Percentiles rank a stretch among this genome's conserved stretches.
Conservation (phyloP, 192 early-diverging fungal genomes). For the Rhizoclosmatium globosum region DNA sequence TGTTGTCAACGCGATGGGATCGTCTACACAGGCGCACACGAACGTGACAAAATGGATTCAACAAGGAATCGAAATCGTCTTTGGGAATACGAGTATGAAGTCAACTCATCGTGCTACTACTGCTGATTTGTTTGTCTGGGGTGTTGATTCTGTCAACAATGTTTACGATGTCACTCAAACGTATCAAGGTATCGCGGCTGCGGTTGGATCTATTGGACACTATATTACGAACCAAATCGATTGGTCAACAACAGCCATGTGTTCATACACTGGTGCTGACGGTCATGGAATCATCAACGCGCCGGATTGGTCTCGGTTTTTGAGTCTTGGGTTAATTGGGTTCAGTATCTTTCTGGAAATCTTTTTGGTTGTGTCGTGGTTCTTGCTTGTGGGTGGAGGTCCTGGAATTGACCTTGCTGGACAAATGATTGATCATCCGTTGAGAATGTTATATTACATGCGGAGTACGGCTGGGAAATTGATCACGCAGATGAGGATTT, state of each 20-base stretch:
- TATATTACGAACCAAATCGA: slow-evolving; percentile 12
- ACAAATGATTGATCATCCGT: slow-evolving; percentile 7
- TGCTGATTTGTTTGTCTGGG: slow-evolving; percentile 14
- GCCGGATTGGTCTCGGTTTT: not conserved
- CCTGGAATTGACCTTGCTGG: not conserved
- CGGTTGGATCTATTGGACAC: not conserved
- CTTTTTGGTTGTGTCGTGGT: slow-evolving; percentile 12
- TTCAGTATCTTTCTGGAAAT: slow-evolving; percentile 9
- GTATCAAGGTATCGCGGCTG: slow-evolving; percentile 1
- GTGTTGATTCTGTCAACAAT: not conserved
- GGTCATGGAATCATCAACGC: slow-evolving; percentile 4
- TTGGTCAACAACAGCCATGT: not conserved
- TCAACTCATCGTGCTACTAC: not conserved
- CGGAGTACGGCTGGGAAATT: slow-evolving; percentile 11
- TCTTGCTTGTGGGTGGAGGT: slow-evolving; percentile 10
- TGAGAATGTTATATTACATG: slow-evolving; percentile 22
- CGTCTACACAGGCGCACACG: not conserved
- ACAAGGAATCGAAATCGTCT: not conserved
- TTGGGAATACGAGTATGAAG: not conserved
- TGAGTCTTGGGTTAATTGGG: not conserved
- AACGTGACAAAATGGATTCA: slow-evolving; percentile 20
- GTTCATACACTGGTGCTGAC: slow-evolving; percentile 1
- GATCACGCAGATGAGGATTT: not conserved
- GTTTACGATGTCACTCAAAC: not conserved
- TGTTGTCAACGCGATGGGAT: not conserved